Base-by-base conservation (phyloP, 2,329 filamentous ascomycete species). In the Penicillium concentricum region DNA sequence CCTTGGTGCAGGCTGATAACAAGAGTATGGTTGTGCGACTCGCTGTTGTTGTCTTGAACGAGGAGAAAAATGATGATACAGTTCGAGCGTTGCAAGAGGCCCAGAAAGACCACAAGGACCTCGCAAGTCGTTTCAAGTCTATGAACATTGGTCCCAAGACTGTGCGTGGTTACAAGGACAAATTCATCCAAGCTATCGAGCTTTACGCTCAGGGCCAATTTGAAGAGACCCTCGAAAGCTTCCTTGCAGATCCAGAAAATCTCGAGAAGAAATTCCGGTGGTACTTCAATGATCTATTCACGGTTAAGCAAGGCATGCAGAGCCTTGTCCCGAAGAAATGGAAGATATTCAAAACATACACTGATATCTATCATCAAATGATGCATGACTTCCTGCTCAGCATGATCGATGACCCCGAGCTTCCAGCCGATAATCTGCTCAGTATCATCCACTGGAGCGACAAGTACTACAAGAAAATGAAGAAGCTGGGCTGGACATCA, bases 201-300 rank as follows among this genome's bases (percentile, higher is more conserved):
- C 80, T 87, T 57, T 87, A 86, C 61, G 90, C 88, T 7, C 83
- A 89, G 69, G 84, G 83, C 43, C 89, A 93, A 68, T 91, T 97
- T 66, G 85, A 86, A 13, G 81, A 85, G 57, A 84, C 86, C 39
- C 85, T 87, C 57, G 84, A 89, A 52, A 84, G 87, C 45, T 97
- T 99, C 73, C 77, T 93, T 51, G 89, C 88, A 37, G 91, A 97
- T 69, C 90, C 94, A 0, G 84, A 87, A 48, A 86, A 85, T 67
- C 81, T 99, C 45, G 90, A 95, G 62, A 96, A 96, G 79, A 87
- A 85, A 63, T 85, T 96, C 76, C 90, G 90, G 69, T 99, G 94
- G 94, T 99, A 87, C 76, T 99, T 97, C 79, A 97, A 97, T 77
- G 93, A 99, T 73, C 83, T 99, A 37, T 96, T 95, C 74, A 92